Evolutionary conservation across 2,329 filamentous ascomycete species (phyloP).

Genomic region (Phaeophleospora eucalypticola): DNA sequence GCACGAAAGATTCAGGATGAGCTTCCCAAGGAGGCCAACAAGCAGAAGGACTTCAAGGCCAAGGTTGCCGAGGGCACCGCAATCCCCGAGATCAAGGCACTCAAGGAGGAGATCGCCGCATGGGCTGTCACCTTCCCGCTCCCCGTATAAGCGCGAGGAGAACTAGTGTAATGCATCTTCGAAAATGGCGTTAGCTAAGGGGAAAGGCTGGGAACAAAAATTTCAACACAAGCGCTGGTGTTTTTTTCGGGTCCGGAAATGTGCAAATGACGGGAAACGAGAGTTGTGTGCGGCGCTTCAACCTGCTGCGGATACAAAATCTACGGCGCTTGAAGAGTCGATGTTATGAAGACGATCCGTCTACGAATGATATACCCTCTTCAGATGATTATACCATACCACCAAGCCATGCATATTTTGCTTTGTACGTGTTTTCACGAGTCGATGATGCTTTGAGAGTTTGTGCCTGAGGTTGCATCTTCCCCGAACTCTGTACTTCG

Average conservation of each 20-base stretch:
- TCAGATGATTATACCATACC: background rate
- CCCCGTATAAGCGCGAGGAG: conserved; percentile 36
- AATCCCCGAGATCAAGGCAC: conserved; percentile 66
- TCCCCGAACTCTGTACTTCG: too few species aligned
- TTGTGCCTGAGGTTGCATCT: too few species aligned
- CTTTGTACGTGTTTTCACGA: too few species aligned
- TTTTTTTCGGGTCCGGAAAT: background rate
- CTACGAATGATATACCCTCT: background rate
- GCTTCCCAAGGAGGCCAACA: conserved; percentile 79
- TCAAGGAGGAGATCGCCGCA: conserved; percentile 70
- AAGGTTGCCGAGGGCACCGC: conserved; percentile 64
- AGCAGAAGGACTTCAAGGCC: conserved; percentile 69
- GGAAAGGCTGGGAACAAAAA: background rate
- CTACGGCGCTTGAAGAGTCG: background rate
- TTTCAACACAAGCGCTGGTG: conserved; percentile 1
- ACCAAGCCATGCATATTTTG: background rate
- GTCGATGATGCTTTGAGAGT: too few species aligned
- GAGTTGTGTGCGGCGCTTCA: conserved; percentile 1
- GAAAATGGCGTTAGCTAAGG: background rate
- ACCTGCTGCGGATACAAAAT: background rate
- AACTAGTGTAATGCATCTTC: background rate
- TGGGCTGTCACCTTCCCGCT: conserved; percentile 72
- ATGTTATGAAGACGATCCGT: background rate
- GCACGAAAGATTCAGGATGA: conserved; percentile 58
- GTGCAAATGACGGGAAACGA: background rate